Evolutionary conservation across 2,329 filamentous ascomycete species (phyloP).

Genomic region (Paracamarosporium sp.): DNA sequence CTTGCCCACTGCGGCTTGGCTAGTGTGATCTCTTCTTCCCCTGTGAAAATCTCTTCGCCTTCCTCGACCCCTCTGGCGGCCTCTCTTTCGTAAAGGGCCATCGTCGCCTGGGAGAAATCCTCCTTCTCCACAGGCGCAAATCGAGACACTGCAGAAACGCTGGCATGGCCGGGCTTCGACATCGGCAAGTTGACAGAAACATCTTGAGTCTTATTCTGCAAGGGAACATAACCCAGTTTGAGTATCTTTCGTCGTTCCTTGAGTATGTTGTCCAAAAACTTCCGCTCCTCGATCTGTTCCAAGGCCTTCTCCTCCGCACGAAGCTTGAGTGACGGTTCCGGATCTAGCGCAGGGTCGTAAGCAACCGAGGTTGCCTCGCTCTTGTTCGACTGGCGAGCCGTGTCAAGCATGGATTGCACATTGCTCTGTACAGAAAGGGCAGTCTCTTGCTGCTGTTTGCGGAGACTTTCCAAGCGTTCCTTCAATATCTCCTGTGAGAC

Average conservation of each 20-base stretch:
- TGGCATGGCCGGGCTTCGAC: slow-evolving; percentile 48
- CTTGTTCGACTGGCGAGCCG: slow-evolving; percentile 6
- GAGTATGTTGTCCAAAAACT: slow-evolving; percentile 64
- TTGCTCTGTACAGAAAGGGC: slow-evolving; percentile 64
- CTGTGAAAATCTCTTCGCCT: slow-evolving; percentile 94
- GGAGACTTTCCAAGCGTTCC: slow-evolving; percentile 70
- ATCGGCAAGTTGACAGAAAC: slow-evolving; percentile 30
- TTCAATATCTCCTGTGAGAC: slow-evolving; percentile 79
- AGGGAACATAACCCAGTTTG: slow-evolving; percentile 73
- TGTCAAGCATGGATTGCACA: slow-evolving; percentile 55
- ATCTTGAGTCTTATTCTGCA: slow-evolving; percentile 53
- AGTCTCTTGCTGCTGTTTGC: slow-evolving; percentile 71
- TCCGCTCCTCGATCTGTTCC: slow-evolving; percentile 63
- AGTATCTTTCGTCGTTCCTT: slow-evolving; percentile 66
- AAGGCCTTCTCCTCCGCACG: slow-evolving; percentile 68
- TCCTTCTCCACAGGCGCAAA: slow-evolving; percentile 75
- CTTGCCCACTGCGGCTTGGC: slow-evolving; percentile 78
- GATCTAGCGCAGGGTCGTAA: slow-evolving; percentile 61
- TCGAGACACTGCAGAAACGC: slow-evolving; percentile 66
- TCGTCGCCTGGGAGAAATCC: slow-evolving; percentile 86
- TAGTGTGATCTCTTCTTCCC: slow-evolving; percentile 78
- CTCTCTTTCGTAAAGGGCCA: slow-evolving; percentile 89
- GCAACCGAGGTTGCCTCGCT: slow-evolving; percentile 16
- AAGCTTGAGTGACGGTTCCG: slow-evolving; percentile 70
- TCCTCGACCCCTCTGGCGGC: slow-evolving; percentile 89